Conservation (phyloP, 164 flowering plant genomes). For the Nelumbo lutea region DNA sequence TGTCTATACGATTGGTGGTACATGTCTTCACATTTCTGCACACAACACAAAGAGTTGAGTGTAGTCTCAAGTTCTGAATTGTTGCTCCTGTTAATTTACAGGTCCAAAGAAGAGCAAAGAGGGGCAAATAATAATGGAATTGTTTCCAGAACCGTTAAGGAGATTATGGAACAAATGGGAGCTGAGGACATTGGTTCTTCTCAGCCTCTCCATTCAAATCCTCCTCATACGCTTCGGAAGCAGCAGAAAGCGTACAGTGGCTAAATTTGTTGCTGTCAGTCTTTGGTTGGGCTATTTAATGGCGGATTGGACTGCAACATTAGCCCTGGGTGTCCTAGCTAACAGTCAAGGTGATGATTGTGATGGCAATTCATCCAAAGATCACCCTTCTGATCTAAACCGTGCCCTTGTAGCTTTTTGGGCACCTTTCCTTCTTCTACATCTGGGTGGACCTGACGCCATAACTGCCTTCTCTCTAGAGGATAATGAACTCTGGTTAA, state of each 20-base stretch:
- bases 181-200: too few species aligned
- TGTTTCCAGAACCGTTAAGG: too few species aligned
- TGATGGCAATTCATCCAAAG: not conserved
- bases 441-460: conserved; percentile 1
- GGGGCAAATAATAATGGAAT: too few species aligned
- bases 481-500: conserved; percentile 6
- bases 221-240: conserved; percentile 12
- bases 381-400: not conserved
- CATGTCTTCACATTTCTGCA: too few species aligned
- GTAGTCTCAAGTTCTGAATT: too few species aligned
- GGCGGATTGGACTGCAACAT: conserved; percentile 17
- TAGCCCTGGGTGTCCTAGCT: conserved; percentile 7
- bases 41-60: too few species aligned
- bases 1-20: too few species aligned
- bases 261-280: not conserved
- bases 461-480: conserved; percentile 3
- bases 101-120: too few species aligned
- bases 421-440: conserved; percentile 3
- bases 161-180: not conserved
- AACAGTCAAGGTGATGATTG: not conserved
- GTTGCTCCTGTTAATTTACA: too few species aligned
- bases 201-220: not conserved
- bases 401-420: not conserved
- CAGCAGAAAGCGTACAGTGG: conserved; percentile 2
- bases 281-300: conserved; percentile 22